Evolutionary conservation across 1,139 yeast genomes (phyloP).

Genomic region (Pichia sp.): DNA sequence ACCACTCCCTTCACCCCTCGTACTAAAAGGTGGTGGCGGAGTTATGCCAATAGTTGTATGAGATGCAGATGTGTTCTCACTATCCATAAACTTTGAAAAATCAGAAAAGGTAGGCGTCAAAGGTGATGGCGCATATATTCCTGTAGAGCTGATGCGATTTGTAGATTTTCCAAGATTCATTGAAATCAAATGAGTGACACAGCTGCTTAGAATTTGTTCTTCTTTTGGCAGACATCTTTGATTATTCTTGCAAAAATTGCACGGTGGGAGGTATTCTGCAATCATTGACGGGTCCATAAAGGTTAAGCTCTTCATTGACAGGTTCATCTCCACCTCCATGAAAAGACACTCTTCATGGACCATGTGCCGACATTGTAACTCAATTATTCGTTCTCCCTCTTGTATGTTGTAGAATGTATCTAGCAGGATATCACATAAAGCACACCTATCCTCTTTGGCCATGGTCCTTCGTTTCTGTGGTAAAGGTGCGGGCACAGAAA

Average conservation of each 20-base stretch:
- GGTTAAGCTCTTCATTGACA: neutral
- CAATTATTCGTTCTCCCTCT: slow-evolving; percentile 26
- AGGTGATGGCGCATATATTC: neutral
- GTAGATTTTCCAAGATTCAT: slow-evolving; percentile 1
- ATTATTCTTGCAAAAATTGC: slow-evolving; percentile 23
- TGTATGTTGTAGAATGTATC: slow-evolving; percentile 18
- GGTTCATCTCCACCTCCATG: slow-evolving; percentile 24
- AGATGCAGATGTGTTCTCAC: neutral
- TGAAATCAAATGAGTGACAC: slow-evolving; percentile 20
- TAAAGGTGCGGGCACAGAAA: slow-evolving; percentile 5
- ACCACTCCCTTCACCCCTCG: too few relatives aligned
- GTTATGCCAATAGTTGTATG: too few relatives aligned
- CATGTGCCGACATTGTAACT: slow-evolving; percentile 28
- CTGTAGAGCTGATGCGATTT: neutral
- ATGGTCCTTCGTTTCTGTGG: slow-evolving; percentile 5
- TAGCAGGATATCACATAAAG: slow-evolving; percentile 29
- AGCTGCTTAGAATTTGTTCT: slow-evolving; percentile 19
- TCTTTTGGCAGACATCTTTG: slow-evolving; percentile 25
- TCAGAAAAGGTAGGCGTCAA: slow-evolving; percentile 6
- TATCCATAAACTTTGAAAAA: slow-evolving; percentile 1
- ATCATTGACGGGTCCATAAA: slow-evolving; percentile 2
- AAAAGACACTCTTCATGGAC: slow-evolving; percentile 33
- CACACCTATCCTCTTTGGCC: slow-evolving; percentile 18
- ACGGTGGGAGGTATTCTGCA: slow-evolving; percentile 23
- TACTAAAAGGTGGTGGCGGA: too few relatives aligned